Conservation (phyloP, 169 alveolate species). For the Perkinsus olseni region DNA sequence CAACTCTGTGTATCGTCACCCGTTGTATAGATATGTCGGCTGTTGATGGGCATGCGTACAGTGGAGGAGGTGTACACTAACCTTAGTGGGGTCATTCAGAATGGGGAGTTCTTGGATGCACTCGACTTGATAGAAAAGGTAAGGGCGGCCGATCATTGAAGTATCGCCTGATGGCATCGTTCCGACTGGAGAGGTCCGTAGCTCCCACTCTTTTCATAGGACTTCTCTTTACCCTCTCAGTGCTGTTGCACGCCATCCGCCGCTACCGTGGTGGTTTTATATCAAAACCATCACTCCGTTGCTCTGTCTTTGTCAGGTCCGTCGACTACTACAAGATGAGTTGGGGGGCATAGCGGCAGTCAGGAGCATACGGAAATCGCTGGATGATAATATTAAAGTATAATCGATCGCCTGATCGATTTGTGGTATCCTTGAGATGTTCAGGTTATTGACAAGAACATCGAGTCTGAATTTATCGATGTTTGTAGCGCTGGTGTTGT, state of each 20-base stretch:
- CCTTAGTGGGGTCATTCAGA: background rate
- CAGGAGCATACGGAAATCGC: background rate
- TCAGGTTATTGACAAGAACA: background rate
- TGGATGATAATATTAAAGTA: background rate
- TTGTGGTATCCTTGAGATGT: background rate
- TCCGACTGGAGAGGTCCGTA: too few species aligned
- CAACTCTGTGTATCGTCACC: too few species aligned
- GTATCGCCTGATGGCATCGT: too few species aligned
- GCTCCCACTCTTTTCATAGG: too few species aligned
- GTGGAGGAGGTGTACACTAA: background rate
- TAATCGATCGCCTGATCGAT: background rate
- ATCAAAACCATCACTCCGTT: too few species aligned
- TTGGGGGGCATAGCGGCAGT: background rate
- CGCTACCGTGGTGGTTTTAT: too few species aligned
- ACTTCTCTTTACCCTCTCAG: too few species aligned
- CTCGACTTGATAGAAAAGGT: background rate
- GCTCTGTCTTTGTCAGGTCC: background rate
- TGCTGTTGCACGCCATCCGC: too few species aligned
- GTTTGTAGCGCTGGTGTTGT: background rate
- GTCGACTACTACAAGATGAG: background rate
- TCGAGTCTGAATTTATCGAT: background rate
- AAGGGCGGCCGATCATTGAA: background rate
- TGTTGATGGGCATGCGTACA: background rate
- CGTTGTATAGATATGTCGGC: background rate
- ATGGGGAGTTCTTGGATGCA: background rate